Base-by-base conservation (phyloP, 345 rosid genomes). In the Salix udensis region DNA sequence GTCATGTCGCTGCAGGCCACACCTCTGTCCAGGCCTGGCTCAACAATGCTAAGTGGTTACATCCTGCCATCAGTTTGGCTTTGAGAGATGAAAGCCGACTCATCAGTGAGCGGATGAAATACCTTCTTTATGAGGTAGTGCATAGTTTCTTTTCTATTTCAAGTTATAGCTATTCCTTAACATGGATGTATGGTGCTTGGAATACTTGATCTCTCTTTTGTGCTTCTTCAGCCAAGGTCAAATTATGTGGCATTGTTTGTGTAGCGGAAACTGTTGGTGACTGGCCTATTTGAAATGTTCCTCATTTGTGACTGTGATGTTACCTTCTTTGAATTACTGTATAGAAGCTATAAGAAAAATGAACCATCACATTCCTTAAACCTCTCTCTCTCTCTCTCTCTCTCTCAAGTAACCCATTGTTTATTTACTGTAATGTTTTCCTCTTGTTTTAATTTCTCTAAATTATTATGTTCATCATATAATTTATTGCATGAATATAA, bases 81-180 rank as follows among this genome's bases (percentile, higher is more conserved):
- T 81, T 93, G 90, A 88, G 98, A 79, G 88, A 93, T 72, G 99
- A 96, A 84, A 84, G 92, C 77, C 87, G 85, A 64, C 91, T 96
- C 58, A 96, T 93, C 28, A 96, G 98, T 50, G 99, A 96, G 79
- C 87, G 91, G 82, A 96, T 96, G 98, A 93, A 90, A 73, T 92
- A 96, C 79, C 94, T 95, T 76, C 81, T 93, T 5, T 95, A 95
- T 71, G 97, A 95, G 96, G 97, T 92, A 86, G 26, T 46, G 50
- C 18, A 62, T 71, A 26, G 58, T 19, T 55, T 55, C 11, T 23
- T 55, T 18, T 1, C n/a, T 34, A 30, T 34, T 30, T 66, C 18
- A 37, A 66, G 16, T 18, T 46, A 46, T 46, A 44, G 48, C 48
- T 3, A 44, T 44, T 44, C 13, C 12, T 48, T 48, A 31, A n/a